A percentile compares a stretch with the other conserved stretches of the same genome.
phyloP scores from a whole-genome alignment of 352 stramenopile genomes.

The Phytophthora fragariaefolia region DNA sequence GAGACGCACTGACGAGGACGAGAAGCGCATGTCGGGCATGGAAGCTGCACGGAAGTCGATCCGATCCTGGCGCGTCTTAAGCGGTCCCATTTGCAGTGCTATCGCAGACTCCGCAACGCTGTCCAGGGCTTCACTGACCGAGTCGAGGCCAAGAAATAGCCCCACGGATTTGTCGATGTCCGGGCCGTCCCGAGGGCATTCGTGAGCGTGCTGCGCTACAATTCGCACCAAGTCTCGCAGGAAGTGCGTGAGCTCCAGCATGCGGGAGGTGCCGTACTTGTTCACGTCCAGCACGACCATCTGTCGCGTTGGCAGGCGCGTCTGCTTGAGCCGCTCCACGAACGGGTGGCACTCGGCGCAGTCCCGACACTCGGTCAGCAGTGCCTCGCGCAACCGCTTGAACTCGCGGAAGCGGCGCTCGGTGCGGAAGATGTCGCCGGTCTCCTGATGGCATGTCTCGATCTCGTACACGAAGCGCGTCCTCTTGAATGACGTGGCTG shows the following conservation, averaged over 20 bases:
- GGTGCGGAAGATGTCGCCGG: slow-evolving; percentile 59
- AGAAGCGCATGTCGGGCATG: slow-evolving; percentile 73
- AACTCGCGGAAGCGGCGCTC: slow-evolving; percentile 74
- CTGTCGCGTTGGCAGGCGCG: slow-evolving; percentile 53
- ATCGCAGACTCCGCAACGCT: slow-evolving; percentile 38
- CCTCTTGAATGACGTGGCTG: slow-evolving; percentile 56
- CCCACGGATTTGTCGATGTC: slow-evolving; percentile 75
- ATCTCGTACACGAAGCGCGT: slow-evolving; percentile 79
- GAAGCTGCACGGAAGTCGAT: slow-evolving; percentile 71
- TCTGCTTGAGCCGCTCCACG: slow-evolving; percentile 56
- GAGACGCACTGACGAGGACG: slow-evolving; percentile 39
- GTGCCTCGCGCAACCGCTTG: slow-evolving; percentile 65
- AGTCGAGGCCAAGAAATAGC: slow-evolving; percentile 60
- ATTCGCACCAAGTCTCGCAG: slow-evolving; percentile 60
- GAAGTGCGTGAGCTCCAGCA: slow-evolving; percentile 72
- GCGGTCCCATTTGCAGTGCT: slow-evolving; percentile 33
- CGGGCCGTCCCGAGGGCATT: slow-evolving; percentile 51
- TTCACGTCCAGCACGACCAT: slow-evolving; percentile 64
- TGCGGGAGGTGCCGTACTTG: slow-evolving; percentile 64
- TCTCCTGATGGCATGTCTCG: slow-evolving; percentile 69
- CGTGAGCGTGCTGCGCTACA: slow-evolving; percentile 44
- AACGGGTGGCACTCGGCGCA: slow-evolving; percentile 59
- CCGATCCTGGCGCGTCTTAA: slow-evolving; percentile 75
- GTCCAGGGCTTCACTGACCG: slow-evolving; percentile 54
- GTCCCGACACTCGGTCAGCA: slow-evolving; percentile 62